Conservation (phyloP, 768 basidiomycete species). For the Rhodotorula kratochvilovae region DNA sequence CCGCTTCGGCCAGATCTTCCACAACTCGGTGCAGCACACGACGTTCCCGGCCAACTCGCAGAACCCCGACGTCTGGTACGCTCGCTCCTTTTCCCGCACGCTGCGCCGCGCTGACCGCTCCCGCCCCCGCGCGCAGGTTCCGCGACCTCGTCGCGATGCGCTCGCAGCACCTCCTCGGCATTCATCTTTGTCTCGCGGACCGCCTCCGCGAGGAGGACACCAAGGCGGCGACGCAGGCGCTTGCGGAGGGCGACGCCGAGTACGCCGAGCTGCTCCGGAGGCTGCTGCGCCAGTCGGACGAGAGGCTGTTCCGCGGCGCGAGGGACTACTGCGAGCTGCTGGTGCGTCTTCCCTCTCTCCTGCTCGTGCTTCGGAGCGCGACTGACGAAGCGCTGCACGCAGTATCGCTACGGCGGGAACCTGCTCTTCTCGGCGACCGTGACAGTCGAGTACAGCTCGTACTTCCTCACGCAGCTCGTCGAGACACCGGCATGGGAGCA, state of each 20-base stretch:
- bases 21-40: background rate
- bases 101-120: background rate
- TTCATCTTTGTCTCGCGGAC: constrained; percentile 4
- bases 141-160: constrained; percentile 27
- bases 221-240: background rate
- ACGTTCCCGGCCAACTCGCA: background rate
- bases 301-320: constrained; percentile 8
- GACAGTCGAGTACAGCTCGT: constrained; percentile 13
- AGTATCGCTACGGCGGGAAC: constrained; percentile 8
- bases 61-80: constrained; percentile 22
- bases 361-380: background rate
- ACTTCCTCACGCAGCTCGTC: constrained; percentile 19
- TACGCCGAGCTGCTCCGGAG: constrained; percentile 11
- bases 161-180: constrained; percentile 17
- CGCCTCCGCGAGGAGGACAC: constrained; percentile 20
- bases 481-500: constrained; percentile 22
- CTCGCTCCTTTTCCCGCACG: background rate
- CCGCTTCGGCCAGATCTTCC: constrained; percentile 13
- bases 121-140: background rate
- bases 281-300: constrained; percentile 10
- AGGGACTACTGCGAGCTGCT: constrained; percentile 12
- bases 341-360: constrained; percentile 3
- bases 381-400: background rate
- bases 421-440: constrained; percentile 10
- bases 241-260: background rate